phyloP scores from a whole-genome alignment of 306 rosid genomes.

The Sechiopsis laciniata region DNA sequence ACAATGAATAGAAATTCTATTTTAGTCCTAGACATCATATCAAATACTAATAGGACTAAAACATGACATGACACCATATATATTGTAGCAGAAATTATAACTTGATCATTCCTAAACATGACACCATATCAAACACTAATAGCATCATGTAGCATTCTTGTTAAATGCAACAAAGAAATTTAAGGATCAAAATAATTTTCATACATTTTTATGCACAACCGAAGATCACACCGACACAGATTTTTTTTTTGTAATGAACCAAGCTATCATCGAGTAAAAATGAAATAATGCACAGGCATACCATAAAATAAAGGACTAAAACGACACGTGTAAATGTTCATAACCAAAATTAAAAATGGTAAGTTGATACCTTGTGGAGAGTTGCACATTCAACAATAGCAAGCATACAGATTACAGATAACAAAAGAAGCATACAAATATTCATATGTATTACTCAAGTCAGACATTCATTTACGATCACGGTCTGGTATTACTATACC shows the following conservation, averaged over 20 bases:
- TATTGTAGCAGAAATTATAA: background rate
- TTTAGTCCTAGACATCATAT: background rate
- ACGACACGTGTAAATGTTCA: background rate
- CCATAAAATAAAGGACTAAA: background rate
- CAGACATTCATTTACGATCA: background rate
- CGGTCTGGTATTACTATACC: background rate
- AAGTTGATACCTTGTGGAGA: background rate
- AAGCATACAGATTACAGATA: background rate
- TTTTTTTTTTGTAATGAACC: no score
- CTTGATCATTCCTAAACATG: background rate
- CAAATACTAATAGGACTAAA: no score
- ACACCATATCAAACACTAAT: background rate
- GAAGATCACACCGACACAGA: background rate
- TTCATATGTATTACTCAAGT: no score
- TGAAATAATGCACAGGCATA: no score
- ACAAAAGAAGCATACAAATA: constrained; percentile 1
- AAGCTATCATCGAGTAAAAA: no score
- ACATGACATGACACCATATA: no score
- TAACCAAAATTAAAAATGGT: background rate
- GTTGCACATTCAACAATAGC: background rate
- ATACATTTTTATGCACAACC: background rate
- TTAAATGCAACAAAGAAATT: background rate
- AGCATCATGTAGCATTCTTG: background rate
- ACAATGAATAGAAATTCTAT: background rate
- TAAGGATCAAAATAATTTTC: background rate